Percentiles rank a stretch among this genome's conserved stretches.
These are phyloP conservation scores for Russula compacta DNA, from an alignment of 768 basidiomycete genomes.

Conservation along the genomic window DNA sequence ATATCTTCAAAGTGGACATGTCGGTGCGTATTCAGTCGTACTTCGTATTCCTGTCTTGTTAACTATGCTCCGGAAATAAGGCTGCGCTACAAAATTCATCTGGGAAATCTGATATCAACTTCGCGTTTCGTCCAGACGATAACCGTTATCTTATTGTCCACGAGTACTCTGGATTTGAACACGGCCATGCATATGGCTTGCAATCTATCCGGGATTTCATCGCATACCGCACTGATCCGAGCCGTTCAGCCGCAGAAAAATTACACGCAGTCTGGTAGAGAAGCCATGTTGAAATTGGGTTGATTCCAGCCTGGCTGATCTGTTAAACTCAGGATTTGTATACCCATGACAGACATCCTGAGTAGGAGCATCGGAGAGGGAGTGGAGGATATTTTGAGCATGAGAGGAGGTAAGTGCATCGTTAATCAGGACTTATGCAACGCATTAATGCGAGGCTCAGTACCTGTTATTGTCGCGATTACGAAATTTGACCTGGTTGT, in stretches of 20 bases:
- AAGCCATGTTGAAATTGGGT: background rate
- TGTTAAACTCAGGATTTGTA: background rate
- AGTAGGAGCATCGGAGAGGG: background rate
- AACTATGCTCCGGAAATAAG: background rate
- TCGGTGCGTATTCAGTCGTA: background rate
- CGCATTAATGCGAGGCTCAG: background rate
- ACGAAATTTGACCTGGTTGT: background rate
- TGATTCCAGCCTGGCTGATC: background rate
- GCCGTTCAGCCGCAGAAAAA: background rate
- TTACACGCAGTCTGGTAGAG: constrained; percentile 1
- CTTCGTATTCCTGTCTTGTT: background rate
- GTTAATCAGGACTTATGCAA: background rate
- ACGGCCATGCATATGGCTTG: background rate
- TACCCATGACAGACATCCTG: background rate
- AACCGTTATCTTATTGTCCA: background rate
- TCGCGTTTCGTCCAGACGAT: background rate
- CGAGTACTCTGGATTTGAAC: background rate
- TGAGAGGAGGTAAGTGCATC: background rate
- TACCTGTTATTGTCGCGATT: background rate
- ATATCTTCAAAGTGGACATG: background rate
- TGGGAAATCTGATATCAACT: background rate
- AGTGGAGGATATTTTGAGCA: background rate
- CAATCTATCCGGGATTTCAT: background rate
- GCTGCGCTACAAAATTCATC: background rate
- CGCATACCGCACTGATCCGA: background rate